Evolutionary conservation across 1,139 yeast species (phyloP).

Genomic region (Komagataea norvegica): DNA sequence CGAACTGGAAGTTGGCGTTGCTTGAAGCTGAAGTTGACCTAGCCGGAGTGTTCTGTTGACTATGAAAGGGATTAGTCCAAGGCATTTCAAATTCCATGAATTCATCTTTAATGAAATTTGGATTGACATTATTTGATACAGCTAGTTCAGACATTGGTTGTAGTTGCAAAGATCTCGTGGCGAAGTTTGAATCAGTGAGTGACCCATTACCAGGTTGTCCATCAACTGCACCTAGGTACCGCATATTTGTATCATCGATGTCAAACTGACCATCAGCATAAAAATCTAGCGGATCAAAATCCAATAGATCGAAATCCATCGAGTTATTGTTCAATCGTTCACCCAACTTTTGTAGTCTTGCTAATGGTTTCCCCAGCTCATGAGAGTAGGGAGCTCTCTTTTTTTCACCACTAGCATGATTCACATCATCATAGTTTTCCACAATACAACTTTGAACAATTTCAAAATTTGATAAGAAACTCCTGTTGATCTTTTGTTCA

Average conservation of each 20-base stretch:
- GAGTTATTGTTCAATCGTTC: slow-evolving; percentile 11
- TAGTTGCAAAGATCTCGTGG: slow-evolving; percentile 7
- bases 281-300: slow-evolving; percentile 12
- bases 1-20: too few relatives aligned
- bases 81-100: slow-evolving; percentile 10
- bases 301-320: slow-evolving; percentile 7
- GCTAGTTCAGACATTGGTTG: slow-evolving; percentile 24
- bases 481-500: slow-evolving; percentile 50
- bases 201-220: too few relatives aligned
- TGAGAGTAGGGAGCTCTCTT: slow-evolving; percentile 25
- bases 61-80: slow-evolving; percentile 6
- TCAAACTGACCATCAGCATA: slow-evolving; percentile 7
- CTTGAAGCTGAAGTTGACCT: slow-evolving; percentile 4
- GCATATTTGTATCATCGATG: not conserved
- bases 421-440: slow-evolving; percentile 35
- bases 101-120: slow-evolving; percentile 6
- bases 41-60: slow-evolving; percentile 1
- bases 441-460: slow-evolving; percentile 58
- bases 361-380: slow-evolving; percentile 24
- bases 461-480: slow-evolving; percentile 59
- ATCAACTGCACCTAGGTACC: too few relatives aligned
- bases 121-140: not conserved
- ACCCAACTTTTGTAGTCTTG: slow-evolving; percentile 21
- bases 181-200: not conserved
- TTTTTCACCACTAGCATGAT: slow-evolving; percentile 17